phyloP scores from a whole-genome alignment of 371 early-diverging fungal genomes.

The Dinochytrium kinnereticum region DNA sequence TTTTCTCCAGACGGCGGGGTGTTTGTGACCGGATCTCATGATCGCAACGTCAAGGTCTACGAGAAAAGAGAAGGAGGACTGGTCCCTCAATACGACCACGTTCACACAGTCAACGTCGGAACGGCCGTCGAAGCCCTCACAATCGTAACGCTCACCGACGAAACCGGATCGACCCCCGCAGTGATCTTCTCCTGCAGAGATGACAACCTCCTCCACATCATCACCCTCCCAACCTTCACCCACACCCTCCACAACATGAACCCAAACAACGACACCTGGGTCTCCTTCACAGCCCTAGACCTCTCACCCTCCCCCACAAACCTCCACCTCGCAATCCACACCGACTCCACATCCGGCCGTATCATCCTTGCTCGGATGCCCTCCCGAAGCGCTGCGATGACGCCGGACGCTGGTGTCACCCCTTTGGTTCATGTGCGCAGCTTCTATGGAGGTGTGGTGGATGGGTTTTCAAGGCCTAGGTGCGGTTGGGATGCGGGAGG shows the following conservation, averaged over 20 bases:
- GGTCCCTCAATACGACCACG: conserved; percentile 35
- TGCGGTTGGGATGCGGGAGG: conserved; percentile 68
- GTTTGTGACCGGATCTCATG: conserved; percentile 73
- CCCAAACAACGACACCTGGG: conserved; percentile 78
- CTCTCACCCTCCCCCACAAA: conserved; percentile 62
- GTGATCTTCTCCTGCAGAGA: conserved; percentile 66
- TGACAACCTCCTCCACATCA: conserved; percentile 76
- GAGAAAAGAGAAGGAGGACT: background rate
- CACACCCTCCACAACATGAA: conserved; percentile 71
- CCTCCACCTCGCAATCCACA: conserved; percentile 67
- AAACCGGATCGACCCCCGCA: conserved; percentile 28
- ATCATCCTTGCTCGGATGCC: conserved; percentile 65
- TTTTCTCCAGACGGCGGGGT: conserved; percentile 63
- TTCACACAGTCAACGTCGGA: conserved; percentile 49
- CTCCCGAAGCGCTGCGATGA: conserved; percentile 24
- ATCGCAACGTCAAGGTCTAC: conserved; percentile 71
- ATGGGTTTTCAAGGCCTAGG: conserved; percentile 64
- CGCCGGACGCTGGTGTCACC: background rate
- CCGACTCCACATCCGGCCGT: conserved; percentile 73
- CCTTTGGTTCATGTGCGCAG: conserved; percentile 57
- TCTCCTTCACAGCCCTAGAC: conserved; percentile 79
- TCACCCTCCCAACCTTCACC: conserved; percentile 45
- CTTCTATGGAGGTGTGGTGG: conserved; percentile 68
- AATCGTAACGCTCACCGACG: conserved; percentile 34
- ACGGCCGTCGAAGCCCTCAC: conserved; percentile 68